Evolutionary conservation across 495 filamentous ascomycete genomes (phyloP).

Genomic region (Pseudotulostoma volvatum): DNA sequence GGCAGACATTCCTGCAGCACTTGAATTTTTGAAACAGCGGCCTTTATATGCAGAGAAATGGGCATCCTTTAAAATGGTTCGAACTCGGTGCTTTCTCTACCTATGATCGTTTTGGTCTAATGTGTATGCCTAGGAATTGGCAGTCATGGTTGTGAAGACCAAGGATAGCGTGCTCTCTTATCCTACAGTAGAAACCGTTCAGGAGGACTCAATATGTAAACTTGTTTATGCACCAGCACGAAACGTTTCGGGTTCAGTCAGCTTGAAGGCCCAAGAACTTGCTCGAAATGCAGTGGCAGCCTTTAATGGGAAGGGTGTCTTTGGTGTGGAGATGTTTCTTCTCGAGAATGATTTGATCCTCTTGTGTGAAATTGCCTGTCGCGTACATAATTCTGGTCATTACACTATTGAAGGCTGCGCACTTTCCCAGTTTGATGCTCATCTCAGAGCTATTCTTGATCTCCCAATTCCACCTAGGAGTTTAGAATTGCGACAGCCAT

Average conservation of each 20-base stretch:
- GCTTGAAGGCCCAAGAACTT: constrained; percentile 52
- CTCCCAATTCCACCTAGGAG: constrained; percentile 49
- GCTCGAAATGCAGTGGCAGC: constrained; percentile 62
- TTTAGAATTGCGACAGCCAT: constrained; percentile 41
- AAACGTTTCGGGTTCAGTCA: constrained; percentile 42
- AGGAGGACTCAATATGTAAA: constrained; percentile 92
- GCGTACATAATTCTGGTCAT: constrained; percentile 93
- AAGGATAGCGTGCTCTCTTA: constrained; percentile 64
- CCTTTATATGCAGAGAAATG: constrained; percentile 84
- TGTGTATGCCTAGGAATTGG: constrained; percentile 42
- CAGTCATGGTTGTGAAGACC: constrained; percentile 90
- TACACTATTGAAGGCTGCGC: constrained; percentile 91
- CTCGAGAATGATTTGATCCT: constrained; percentile 57
- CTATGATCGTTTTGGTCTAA: not conserved
- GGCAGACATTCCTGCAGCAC: constrained; percentile 50
- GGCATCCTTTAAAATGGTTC: constrained; percentile 57
- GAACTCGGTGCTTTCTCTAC: constrained; percentile 2
- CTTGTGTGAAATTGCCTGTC: constrained; percentile 88
- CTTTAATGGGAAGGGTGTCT: constrained; percentile 80
- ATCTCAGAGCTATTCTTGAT: constrained; percentile 73
- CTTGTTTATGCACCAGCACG: constrained; percentile 78
- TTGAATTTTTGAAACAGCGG: constrained; percentile 50
- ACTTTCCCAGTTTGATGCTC: constrained; percentile 81
- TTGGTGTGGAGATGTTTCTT: constrained; percentile 94
- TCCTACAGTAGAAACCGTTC: constrained; percentile 84